Evolutionary conservation across 1,284 basidiomycete genomes (phyloP), one percentile per base, ranked within the genome.

Genomic region (Apiotrichum mycotoxinovorans): DNA sequence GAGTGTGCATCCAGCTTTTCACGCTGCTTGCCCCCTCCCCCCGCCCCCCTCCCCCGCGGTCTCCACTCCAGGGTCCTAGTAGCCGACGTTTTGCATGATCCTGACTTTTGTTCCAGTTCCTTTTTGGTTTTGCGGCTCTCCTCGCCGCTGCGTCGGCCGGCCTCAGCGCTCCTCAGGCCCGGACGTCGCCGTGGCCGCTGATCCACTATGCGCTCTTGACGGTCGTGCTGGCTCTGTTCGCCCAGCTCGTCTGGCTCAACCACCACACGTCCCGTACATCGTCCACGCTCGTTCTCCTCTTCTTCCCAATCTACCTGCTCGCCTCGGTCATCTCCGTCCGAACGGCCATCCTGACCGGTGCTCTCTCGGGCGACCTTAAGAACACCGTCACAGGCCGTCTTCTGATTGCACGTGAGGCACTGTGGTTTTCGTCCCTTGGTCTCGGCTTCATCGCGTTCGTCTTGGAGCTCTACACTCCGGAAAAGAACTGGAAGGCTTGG

Each of bases 231-330:
- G 60, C 44, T 35, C 62, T 72, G 22, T 71, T 69, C 47, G 52
- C 68, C n/a, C 65, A 68, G 33, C 64, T 79, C 9, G 74, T 77
- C 1, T 66, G 68, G 54, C 48, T 83, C 60, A 92, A 91, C 68
- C 91, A 96, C 73, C 84, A 83, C 40, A 85, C 87, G n/a, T 83
- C 85, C 0, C 83, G 86, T 17, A 82, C 83, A 11, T 88, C 92
- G 0, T 93, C 91, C 0, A 83, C 88, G 0, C 73, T 85, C 23
- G 77, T 93, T 27, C 82, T 97, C 23, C 76, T 95, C 51, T 93
- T 91, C 76, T 95, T 89, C 87, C 88, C 92, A 0, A 51, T 82
- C 4, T 90, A 92, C 66, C 55, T 84, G 12, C 30, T 83, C 22
- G 78, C 79, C 0, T 69, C 84, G 1, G 68, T 79, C 4, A 72